Conservation (phyloP, 2,329 filamentous ascomycete species). For the Fusarium ambrosium region DNA sequence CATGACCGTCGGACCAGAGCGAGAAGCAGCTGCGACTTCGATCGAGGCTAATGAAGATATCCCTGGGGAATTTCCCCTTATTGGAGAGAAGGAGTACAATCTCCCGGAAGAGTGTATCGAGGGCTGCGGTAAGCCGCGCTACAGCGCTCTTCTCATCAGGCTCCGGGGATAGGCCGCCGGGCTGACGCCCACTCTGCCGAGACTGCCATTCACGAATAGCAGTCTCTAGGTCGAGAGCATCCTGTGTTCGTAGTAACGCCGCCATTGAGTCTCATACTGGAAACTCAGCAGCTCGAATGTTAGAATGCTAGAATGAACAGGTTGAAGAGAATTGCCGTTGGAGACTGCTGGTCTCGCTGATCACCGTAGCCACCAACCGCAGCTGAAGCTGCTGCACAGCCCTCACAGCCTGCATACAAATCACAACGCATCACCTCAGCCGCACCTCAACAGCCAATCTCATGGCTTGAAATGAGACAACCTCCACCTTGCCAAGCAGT, state of each 20-base stretch:
- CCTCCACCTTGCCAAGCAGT: neutral
- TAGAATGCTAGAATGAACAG: neutral
- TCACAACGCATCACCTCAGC: neutral
- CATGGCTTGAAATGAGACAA: neutral
- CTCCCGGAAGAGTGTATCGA: neutral
- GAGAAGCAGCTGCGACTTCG: neutral
- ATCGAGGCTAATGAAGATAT: neutral
- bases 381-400: neutral
- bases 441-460: neutral
- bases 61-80: neutral
- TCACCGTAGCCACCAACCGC: neutral
- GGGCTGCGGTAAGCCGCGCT: neutral
- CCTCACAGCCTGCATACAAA: constrained; percentile 1
- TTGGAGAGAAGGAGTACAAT: neutral
- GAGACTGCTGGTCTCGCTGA: neutral
- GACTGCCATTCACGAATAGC: neutral
- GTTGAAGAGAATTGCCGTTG: neutral
- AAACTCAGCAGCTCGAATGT: no score
- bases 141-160: neutral
- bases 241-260: neutral
- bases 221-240: neutral
- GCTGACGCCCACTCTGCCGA: neutral
- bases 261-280: neutral
- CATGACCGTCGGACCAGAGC: neutral
- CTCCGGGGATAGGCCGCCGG: neutral